Evolutionary conservation across 2,329 filamentous ascomycete species (phyloP).

Genomic region (Beauveria sp.): DNA sequence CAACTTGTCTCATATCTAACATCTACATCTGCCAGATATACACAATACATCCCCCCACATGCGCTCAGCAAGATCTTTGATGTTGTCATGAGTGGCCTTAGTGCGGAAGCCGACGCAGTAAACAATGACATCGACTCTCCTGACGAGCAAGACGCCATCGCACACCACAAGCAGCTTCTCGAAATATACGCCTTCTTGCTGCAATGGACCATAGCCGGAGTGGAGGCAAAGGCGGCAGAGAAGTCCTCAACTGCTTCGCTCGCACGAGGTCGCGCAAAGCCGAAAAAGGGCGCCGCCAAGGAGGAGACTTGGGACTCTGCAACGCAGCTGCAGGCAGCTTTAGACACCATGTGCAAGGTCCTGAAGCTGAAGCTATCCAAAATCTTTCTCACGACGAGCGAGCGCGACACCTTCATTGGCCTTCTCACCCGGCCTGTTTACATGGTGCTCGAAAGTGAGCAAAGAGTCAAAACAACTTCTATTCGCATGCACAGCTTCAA

Average conservation of each 20-base stretch:
- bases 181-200: slow-evolving; percentile 92
- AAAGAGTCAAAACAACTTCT: slow-evolving; percentile 77
- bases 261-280: slow-evolving; percentile 65
- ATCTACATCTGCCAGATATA: slow-evolving; percentile 54
- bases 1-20: background rate
- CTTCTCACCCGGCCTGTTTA: slow-evolving; percentile 91
- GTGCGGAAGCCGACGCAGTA: slow-evolving; percentile 76
- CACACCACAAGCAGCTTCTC: slow-evolving; percentile 82
- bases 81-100: slow-evolving; percentile 76
- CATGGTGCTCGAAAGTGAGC: slow-evolving; percentile 87
- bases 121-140: slow-evolving; percentile 75
- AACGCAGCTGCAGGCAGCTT: slow-evolving; percentile 74
- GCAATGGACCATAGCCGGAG: slow-evolving; percentile 91
- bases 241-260: slow-evolving; percentile 65
- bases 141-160: slow-evolving; percentile 81
- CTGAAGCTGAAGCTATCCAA: slow-evolving; percentile 85
- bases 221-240: slow-evolving; percentile 88
- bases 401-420: slow-evolving; percentile 89
- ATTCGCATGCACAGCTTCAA: slow-evolving; percentile 98
- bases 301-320: slow-evolving; percentile 85
- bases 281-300: slow-evolving; percentile 71
- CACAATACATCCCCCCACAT: slow-evolving; percentile 69
- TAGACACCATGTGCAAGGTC: slow-evolving; percentile 94
- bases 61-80: slow-evolving; percentile 90
- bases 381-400: slow-evolving; percentile 93